Percentiles rank a stretch among this genome's conserved stretches.
These are phyloP conservation scores for Lupinus albus DNA, from an alignment of 306 rosid species.

Conservation along the genomic window DNA sequence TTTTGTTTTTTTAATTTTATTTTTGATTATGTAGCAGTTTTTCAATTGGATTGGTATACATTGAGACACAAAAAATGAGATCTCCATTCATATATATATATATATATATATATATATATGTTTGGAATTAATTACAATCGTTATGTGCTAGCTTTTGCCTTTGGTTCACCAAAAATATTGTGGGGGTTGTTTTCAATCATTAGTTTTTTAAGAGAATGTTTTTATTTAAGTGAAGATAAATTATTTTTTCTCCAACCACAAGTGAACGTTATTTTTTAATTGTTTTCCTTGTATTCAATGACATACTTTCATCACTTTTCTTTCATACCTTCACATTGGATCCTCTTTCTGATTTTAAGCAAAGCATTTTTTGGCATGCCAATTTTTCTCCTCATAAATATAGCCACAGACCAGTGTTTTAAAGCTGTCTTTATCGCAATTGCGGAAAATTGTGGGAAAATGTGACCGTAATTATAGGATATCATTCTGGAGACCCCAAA, in stretches of 20 bases:
- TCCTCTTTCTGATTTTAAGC: background rate
- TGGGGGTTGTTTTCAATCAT: no score
- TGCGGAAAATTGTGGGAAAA: no score
- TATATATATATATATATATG: no score
- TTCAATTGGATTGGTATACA: no score
- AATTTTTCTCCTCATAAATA: constrained; percentile 3
- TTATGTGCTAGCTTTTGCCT: constrained; percentile 25
- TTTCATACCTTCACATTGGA: background rate
- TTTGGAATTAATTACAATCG: constrained; percentile 17
- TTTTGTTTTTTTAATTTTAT: no score
- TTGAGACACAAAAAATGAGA: no score
- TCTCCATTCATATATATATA: no score
- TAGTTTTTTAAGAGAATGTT: background rate
- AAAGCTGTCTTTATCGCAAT: no score
- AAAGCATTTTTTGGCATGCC: background rate
- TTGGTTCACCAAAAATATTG: constrained; percentile 5
- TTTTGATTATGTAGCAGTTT: no score
- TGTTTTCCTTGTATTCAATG: background rate
- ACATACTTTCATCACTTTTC: constrained; percentile 5
- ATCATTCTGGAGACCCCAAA: no score
- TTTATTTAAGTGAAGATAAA: background rate
- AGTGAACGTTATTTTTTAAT: background rate
- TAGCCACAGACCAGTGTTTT: background rate
- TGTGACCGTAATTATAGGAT: no score
- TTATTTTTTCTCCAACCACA: background rate